phyloP scores from a whole-genome alignment of 1,284 basidiomycete species.

The Spongiforma sp. region DNA sequence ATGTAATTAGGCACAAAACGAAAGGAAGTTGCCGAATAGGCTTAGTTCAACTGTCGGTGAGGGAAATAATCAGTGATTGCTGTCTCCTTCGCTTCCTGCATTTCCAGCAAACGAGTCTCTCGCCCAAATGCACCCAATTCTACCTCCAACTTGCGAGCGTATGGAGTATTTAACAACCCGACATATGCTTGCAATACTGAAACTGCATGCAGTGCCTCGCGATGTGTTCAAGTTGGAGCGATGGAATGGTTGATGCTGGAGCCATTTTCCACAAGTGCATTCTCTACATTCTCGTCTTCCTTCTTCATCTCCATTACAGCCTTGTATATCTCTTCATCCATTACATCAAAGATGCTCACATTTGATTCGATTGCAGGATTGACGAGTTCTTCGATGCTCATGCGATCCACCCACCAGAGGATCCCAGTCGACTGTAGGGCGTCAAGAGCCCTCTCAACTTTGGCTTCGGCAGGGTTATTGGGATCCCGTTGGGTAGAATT shows the following conservation, averaged over 20 bases:
- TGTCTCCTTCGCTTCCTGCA: not conserved
- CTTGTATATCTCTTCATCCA: not conserved
- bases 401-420: not conserved
- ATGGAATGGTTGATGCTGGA: too few species aligned
- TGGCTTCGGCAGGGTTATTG: not conserved
- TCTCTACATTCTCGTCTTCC: not conserved
- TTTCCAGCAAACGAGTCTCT: not conserved
- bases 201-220: not conserved
- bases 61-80: not conserved
- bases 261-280: too few species aligned
- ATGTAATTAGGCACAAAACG: too few species aligned
- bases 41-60: too few species aligned
- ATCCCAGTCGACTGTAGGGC: not conserved
- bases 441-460: not conserved
- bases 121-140: not conserved
- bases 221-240: not conserved
- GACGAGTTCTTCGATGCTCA: not conserved
- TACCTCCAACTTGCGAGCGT: not conserved
- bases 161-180: not conserved
- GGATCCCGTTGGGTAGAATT: too few species aligned
- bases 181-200: not conserved
- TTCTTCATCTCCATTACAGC: not conserved
- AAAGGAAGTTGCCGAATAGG: too few species aligned
- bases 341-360: not conserved
- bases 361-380: not conserved